Conservation (phyloP, 2,329 filamentous ascomycete species). For the Chaetomium sp. region DNA sequence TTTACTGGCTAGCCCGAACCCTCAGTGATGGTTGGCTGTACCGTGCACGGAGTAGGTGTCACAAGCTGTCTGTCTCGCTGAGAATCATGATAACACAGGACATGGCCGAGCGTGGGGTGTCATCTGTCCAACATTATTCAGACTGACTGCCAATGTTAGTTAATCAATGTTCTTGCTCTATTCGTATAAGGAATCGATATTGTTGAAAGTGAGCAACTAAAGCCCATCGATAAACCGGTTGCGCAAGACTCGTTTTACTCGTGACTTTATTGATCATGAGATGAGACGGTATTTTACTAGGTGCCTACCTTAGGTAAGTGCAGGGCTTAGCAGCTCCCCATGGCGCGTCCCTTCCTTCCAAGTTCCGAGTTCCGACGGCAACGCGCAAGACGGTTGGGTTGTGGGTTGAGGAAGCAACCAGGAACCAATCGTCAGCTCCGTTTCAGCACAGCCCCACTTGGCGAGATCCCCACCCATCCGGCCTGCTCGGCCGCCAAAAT, state of each 20-base stretch:
- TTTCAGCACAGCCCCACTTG: slow-evolving; percentile 18
- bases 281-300: not conserved
- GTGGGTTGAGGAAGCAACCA: slow-evolving; percentile 22
- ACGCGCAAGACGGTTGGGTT: slow-evolving; percentile 6
- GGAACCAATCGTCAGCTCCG: slow-evolving; percentile 25
- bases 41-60: too few relatives aligned
- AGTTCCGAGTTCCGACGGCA: not conserved
- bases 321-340: not conserved
- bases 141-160: not conserved
- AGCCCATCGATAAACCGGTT: not conserved
- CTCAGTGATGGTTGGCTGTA: not conserved
- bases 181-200: too few relatives aligned
- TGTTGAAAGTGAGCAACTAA: not conserved
- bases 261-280: not conserved
- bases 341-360: not conserved
- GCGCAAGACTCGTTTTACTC: not conserved
- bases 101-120: too few relatives aligned
- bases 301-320: too few relatives aligned
- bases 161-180: not conserved
- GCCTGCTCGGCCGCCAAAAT: slow-evolving; percentile 22
- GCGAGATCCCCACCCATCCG: slow-evolving; percentile 16
- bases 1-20: not conserved
- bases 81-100: too few relatives aligned
- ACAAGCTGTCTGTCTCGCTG: too few relatives aligned
- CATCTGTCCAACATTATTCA: not conserved